phyloP scores from a whole-genome alignment of 352 stramenopile species.

The Phytopythium mirpurense region DNA sequence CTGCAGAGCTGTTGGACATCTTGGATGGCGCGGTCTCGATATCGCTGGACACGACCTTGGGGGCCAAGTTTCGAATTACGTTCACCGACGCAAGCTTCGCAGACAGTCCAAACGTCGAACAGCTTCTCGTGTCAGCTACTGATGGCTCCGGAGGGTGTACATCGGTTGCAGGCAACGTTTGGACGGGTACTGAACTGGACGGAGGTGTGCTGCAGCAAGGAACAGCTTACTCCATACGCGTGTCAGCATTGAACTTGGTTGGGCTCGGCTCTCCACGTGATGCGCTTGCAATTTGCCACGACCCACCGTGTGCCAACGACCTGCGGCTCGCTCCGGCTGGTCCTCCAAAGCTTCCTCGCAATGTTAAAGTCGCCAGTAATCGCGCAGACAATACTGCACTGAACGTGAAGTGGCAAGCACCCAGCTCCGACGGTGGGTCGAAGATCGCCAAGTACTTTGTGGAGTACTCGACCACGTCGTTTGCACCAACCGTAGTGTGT shows the following conservation, averaged over 20 bases:
- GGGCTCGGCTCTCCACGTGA: constrained; percentile 56
- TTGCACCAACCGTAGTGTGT: constrained; percentile 36
- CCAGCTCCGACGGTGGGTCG: constrained; percentile 59
- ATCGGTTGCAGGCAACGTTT: constrained; percentile 44
- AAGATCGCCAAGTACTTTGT: constrained; percentile 69
- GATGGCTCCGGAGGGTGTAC: constrained; percentile 60
- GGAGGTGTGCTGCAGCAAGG: constrained; percentile 75
- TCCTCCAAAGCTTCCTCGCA: constrained; percentile 59
- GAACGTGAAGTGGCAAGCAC: constrained; percentile 82
- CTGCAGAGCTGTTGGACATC: constrained; percentile 27
- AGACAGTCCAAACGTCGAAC: constrained; percentile 24
- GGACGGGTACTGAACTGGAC: constrained; percentile 69
- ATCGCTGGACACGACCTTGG: constrained; percentile 48
- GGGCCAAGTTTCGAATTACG: constrained; percentile 77
- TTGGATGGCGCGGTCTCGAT: constrained; percentile 59
- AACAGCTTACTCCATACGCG: constrained; percentile 84
- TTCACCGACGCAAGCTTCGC: constrained; percentile 79
- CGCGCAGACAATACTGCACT: constrained; percentile 66
- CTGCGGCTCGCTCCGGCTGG: constrained; percentile 46
- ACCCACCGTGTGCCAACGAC: constrained; percentile 44
- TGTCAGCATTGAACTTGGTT: constrained; percentile 86
- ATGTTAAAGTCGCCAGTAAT: constrained; percentile 84
- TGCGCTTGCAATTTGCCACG: constrained; percentile 42
- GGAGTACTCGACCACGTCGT: constrained; percentile 76
- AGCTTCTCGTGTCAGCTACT: constrained; percentile 36